Evolutionary conservation across 768 basidiomycete species (phyloP).

Genomic region (Butyriboletus loyo): DNA sequence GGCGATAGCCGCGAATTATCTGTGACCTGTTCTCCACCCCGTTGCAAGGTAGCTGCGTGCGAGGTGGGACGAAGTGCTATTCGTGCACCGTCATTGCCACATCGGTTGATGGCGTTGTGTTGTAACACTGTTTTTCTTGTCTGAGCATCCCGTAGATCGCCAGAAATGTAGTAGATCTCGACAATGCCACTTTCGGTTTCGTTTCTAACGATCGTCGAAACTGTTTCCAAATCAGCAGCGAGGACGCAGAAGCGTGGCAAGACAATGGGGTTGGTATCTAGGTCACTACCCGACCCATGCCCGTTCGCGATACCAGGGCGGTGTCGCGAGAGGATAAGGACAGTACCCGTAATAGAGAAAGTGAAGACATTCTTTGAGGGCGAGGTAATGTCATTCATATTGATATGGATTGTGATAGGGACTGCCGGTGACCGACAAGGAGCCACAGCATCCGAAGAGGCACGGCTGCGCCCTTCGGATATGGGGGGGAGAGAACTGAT

Average conservation of each 20-base stretch:
- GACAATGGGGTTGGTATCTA: slow-evolving; percentile 50
- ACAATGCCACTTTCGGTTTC: slow-evolving; percentile 50
- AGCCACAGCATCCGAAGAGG: slow-evolving; percentile 33
- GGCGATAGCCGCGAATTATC: slow-evolving; percentile 22
- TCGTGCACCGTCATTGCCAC: slow-evolving; percentile 58
- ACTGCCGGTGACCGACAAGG: slow-evolving; percentile 45
- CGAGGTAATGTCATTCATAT: slow-evolving; percentile 73
- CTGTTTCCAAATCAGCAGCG: slow-evolving; percentile 60
- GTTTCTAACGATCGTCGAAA: slow-evolving; percentile 57
- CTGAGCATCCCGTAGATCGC: slow-evolving; percentile 57
- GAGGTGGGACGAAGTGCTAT: slow-evolving; percentile 48
- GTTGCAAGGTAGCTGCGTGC: slow-evolving; percentile 19
- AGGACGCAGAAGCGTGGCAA: slow-evolving; percentile 70
- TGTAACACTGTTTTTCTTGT: slow-evolving; percentile 62
- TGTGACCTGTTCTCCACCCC: slow-evolving; percentile 18
- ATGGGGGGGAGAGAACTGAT: slow-evolving; percentile 34
- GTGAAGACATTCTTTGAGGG: slow-evolving; percentile 62
- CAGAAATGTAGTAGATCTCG: slow-evolving; percentile 60
- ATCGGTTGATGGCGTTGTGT: slow-evolving; percentile 56
- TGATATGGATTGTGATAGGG: slow-evolving; percentile 72
- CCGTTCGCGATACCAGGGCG: slow-evolving; percentile 23
- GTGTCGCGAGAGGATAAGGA: slow-evolving; percentile 54
- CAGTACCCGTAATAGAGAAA: slow-evolving; percentile 63
- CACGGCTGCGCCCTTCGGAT: slow-evolving; percentile 36
- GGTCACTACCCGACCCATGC: slow-evolving; percentile 24